These are phyloP conservation scores for Arthroderma sp. DNA, from an alignment of 2,329 filamentous ascomycete genomes.

Conservation along the genomic window DNA sequence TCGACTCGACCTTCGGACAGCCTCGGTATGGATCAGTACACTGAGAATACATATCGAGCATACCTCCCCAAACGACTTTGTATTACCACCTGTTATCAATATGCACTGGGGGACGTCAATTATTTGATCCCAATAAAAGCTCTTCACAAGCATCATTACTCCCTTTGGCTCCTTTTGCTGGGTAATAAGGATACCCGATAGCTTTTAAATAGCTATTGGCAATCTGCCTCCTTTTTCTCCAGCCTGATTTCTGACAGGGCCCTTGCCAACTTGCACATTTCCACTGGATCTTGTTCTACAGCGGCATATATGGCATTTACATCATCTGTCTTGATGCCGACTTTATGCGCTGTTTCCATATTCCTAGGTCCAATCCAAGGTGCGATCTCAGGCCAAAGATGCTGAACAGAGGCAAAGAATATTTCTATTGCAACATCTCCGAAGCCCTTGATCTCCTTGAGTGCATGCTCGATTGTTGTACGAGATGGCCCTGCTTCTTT, in stretches of 20 bases:
- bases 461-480: not conserved
- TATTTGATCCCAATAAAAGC: no score
- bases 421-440: conserved; percentile 4
- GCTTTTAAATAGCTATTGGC: not conserved
- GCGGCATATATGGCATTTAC: conserved; percentile 1
- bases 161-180: no score
- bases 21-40: no score
- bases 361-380: conserved; percentile 1
- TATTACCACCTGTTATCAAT: no score
- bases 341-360: conserved; percentile 1
- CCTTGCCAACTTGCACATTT: conserved; percentile 4
- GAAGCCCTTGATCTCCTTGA: conserved; percentile 4
- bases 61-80: no score
- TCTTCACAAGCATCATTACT: no score
- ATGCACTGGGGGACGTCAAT: no score
- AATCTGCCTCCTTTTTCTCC: conserved; percentile 4
- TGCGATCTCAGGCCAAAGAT: conserved; percentile 2
- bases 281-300: not conserved
- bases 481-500: not conserved
- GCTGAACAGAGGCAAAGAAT: conserved; percentile 2
- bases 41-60: no score
- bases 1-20: no score
- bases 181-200: no score
- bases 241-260: conserved; percentile 3
- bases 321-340: conserved; percentile 1